Conservation (phyloP, 2,329 filamentous ascomycete species). For the Davidsoniella virescens region DNA sequence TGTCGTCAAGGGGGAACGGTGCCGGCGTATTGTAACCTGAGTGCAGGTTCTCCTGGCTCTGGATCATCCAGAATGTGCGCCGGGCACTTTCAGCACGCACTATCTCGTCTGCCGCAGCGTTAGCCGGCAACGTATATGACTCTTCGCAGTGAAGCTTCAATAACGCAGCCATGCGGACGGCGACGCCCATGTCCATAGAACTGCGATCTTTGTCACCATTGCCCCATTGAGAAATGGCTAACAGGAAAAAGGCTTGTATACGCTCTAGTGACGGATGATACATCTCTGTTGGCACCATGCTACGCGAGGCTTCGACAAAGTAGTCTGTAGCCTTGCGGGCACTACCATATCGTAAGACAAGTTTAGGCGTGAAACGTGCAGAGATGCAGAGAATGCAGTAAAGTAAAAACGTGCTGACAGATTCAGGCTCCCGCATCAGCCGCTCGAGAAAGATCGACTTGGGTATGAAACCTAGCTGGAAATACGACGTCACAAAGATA, state of each 20-base stretch:
- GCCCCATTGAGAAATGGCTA: conserved; percentile 21
- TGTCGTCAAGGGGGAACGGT: conserved; percentile 21
- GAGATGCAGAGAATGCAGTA: conserved; percentile 19
- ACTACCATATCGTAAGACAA: conserved; percentile 16
- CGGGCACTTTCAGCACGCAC: conserved; percentile 21
- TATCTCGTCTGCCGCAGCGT: conserved; percentile 18
- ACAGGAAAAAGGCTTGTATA: conserved; percentile 20
- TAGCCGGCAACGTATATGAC: conserved; percentile 18
- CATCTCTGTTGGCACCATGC: conserved; percentile 18
- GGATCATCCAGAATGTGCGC: conserved; percentile 24
- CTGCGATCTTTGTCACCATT: conserved; percentile 20
- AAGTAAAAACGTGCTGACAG: conserved; percentile 19
- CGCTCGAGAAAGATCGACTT: conserved; percentile 19
- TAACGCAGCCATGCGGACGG: conserved; percentile 22
- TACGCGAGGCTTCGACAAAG: conserved; percentile 17
- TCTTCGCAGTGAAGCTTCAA: conserved; percentile 23
- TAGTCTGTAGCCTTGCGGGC: conserved; percentile 17
- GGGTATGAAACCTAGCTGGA: conserved; percentile 21
- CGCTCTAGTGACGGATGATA: conserved; percentile 18
- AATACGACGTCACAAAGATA: conserved; percentile 19
- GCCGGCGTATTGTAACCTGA: conserved; percentile 21
- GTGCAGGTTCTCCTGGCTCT: conserved; percentile 23
- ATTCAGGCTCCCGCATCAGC: conserved; percentile 14
- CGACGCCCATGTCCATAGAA: conserved; percentile 24
- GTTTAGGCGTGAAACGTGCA: conserved; percentile 19